Evolutionary conservation across 768 basidiomycete species (phyloP).

Genomic region (Calocybe gangraenosa): DNA sequence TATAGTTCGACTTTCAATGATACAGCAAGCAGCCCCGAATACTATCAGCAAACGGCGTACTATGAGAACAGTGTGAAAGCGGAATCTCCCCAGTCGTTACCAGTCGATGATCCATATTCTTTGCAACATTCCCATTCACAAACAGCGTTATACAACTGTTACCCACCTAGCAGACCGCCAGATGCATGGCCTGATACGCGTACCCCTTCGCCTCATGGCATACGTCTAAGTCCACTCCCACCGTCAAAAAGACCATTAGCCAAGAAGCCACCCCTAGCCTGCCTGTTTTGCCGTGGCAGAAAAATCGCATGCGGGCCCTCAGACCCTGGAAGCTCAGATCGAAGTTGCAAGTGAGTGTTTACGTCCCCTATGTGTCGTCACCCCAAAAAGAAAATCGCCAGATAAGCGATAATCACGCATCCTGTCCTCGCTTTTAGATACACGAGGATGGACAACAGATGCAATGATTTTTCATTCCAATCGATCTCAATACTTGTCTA

Average conservation of each 20-base stretch:
- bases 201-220: slow-evolving; percentile 16
- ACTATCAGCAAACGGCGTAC: not conserved
- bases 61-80: not conserved
- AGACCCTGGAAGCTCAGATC: slow-evolving; percentile 44
- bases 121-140: slow-evolving; percentile 7
- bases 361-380: slow-evolving; percentile 4
- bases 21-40: not conserved
- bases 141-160: not conserved
- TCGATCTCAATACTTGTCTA: too few relatives aligned
- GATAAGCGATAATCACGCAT: slow-evolving; percentile 2
- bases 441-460: too few relatives aligned
- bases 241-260: slow-evolving; percentile 26
- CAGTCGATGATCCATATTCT: not conserved
- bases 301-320: slow-evolving; percentile 71
- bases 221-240: slow-evolving; percentile 24
- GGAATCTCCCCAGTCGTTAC: not conserved
- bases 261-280: slow-evolving; percentile 61
- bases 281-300: slow-evolving; percentile 61
- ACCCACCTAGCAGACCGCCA: slow-evolving; percentile 11
- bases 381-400: too few relatives aligned
- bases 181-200: not conserved
- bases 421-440: slow-evolving; percentile 8
- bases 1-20: slow-evolving; percentile 3
- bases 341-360: slow-evolving; percentile 61
- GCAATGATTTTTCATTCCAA: too few relatives aligned